These are phyloP conservation scores for Psilocybe cubensis DNA, from an alignment of 768 basidiomycete species.

Conservation along the genomic window DNA sequence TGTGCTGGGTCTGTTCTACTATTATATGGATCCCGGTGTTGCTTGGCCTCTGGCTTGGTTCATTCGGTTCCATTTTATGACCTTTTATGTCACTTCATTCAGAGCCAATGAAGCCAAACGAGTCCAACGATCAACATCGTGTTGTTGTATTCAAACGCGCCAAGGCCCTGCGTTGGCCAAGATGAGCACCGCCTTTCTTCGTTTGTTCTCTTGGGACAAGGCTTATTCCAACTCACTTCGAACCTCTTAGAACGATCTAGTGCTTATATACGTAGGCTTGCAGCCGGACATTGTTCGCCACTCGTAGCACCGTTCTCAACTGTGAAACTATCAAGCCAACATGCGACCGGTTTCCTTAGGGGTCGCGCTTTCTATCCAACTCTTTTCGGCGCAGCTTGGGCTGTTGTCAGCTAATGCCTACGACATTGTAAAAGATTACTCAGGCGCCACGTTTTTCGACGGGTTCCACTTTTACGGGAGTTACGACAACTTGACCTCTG, in stretches of 20 bases:
- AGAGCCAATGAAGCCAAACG: too few species aligned
- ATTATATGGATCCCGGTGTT: neutral
- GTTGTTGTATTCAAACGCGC: neutral
- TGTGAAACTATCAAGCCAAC: neutral
- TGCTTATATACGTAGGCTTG: neutral
- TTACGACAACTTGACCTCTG: constrained; percentile 48
- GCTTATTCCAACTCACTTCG: neutral
- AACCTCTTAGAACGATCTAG: neutral
- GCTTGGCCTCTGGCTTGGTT: neutral
- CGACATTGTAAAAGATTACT: constrained; percentile 24
- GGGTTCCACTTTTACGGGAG: constrained; percentile 38
- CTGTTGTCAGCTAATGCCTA: constrained; percentile 2
- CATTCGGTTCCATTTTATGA: neutral
- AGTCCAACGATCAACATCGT: too few species aligned
- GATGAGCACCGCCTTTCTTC: neutral
- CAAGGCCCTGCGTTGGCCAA: neutral
- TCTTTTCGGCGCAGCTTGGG: neutral
- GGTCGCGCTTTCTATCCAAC: neutral
- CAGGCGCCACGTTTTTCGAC: constrained; percentile 25
- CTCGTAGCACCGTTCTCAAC: too few species aligned
- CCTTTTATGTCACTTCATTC: neutral
- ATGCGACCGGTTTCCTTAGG: neutral
- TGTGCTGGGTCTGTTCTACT: neutral
- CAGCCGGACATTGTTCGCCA: neutral
- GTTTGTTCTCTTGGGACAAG: neutral